These are phyloP conservation scores for Trifolium repens DNA, from an alignment of 306 rosid genomes.

Conservation along the genomic window DNA sequence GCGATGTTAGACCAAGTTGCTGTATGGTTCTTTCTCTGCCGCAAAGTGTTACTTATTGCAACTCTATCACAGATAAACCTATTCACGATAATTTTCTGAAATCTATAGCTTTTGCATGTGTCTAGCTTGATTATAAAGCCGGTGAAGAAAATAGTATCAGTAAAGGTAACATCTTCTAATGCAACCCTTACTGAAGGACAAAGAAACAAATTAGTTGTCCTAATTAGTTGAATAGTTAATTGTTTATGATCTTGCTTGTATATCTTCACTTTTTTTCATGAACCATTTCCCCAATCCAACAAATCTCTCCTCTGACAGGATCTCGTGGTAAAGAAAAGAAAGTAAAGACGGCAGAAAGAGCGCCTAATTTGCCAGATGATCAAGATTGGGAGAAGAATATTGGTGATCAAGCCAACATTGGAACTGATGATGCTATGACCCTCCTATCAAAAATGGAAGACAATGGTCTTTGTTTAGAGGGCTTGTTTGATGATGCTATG, in stretches of 20 bases:
- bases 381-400: constrained; percentile 12
- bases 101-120: constrained; percentile 36
- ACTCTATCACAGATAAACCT: constrained; percentile 47
- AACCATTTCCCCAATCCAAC: constrained; percentile 41
- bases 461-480: neutral
- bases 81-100: constrained; percentile 41
- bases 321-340: constrained; percentile 43
- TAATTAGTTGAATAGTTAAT: neutral
- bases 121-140: constrained; percentile 43
- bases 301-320: constrained; percentile 55
- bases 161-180: constrained; percentile 36
- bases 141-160: constrained; percentile 47
- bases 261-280: constrained; percentile 27
- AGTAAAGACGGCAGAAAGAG: constrained; percentile 42
- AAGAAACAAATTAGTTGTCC: too few relatives aligned
- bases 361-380: constrained; percentile 36
- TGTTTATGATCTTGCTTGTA: constrained; percentile 17
- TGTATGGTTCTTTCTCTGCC: constrained; percentile 48
- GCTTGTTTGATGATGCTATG: neutral
- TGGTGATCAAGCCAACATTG: constrained; percentile 33
- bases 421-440: too few relatives aligned
- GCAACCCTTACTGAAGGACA: neutral
- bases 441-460: too few relatives aligned
- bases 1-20: constrained; percentile 66
- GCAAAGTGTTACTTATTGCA: constrained; percentile 44